Base-by-base conservation (phyloP, 306 rosid species). In the Vachellia pachyceras region DNA sequence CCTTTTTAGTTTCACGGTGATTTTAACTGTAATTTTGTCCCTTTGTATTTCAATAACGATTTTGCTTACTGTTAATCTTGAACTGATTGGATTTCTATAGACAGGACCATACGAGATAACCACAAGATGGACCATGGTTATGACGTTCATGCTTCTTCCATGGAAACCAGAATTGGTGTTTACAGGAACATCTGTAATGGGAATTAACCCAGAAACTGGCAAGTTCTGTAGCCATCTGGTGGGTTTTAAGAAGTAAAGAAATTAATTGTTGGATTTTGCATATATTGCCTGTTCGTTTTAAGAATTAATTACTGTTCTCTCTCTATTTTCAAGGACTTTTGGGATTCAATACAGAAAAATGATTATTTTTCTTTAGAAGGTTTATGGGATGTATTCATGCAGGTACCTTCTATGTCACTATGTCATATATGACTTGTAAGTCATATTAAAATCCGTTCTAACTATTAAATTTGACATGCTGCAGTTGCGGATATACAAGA, bases 111-210 rank as follows among this genome's bases (percentile, higher is more conserved):
- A 89, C 83, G 97, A 95, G 85, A 87, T 95, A 77, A 93, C 98
- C 72, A 93, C 97, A 63, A 88, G 99, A 79, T 95, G 99, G 99
- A 91, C 93, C 14, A 90, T 93, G 99, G 89, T 90, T 50, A 91
- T 93, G 99, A 93, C 75, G 74, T 93, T 95, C 86, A 37, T 64
- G 77, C 87, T 87, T 72, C 89, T 93, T 73, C 99, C 99, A 2
- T 93, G 99, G 99, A 93, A 90, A 87, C 99, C 98, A 36, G 94
- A 95, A 79, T 65, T 93, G 83, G 84, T 91, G 45, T 95, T 95
- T 69, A 90, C 94, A 0, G 96, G 98, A 75, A 93, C 91, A 64
- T 91, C 99, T 41, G 85, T 93, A 33, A 90, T 95, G 97, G 97
- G 99, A 18, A 83, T 95, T 79, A 95, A 93, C 84, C 96, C 96